A percentile compares a stretch with the other conserved stretches of the same genome.
Evolutionary conservation across 2,329 filamentous ascomycete genomes (phyloP).

Genomic region (Diaporthe sp.): DNA sequence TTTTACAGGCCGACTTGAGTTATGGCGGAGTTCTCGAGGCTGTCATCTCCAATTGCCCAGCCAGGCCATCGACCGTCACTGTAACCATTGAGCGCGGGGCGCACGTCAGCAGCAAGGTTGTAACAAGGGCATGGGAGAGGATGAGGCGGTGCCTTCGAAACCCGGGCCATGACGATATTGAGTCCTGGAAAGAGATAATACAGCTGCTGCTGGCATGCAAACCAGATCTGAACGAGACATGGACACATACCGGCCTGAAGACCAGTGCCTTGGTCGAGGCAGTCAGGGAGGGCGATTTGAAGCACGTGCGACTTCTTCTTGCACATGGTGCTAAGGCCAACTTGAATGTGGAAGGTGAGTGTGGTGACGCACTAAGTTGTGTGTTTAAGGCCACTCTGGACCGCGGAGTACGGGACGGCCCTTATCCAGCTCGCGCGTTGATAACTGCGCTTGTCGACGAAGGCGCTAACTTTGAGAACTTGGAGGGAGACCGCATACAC

Average conservation of each 20-base stretch:
- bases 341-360: not conserved
- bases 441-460: not conserved
- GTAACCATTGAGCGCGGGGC: not conserved
- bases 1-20: not conserved
- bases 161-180: no score
- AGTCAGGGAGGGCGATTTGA: not conserved
- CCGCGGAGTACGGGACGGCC: no score
- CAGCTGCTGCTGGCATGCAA: not conserved
- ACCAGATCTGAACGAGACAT: not conserved
- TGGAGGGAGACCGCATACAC: not conserved
- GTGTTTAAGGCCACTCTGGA: not conserved
- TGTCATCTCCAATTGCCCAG: accelerated
- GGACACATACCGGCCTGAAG: not conserved
- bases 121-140: not conserved
- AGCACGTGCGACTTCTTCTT: not conserved
- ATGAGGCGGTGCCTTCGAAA: not conserved
- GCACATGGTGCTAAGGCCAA: not conserved
- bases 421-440: not conserved
- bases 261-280: not conserved
- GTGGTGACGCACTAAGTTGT: not conserved
- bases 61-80: no score
- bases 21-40: not conserved
- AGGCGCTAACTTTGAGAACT: not conserved
- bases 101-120: not conserved
- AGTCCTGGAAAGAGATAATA: not conserved